Evolutionary conservation across 108 stramenopile species (phyloP).

Genomic region (Chaetoceros muelleri): DNA sequence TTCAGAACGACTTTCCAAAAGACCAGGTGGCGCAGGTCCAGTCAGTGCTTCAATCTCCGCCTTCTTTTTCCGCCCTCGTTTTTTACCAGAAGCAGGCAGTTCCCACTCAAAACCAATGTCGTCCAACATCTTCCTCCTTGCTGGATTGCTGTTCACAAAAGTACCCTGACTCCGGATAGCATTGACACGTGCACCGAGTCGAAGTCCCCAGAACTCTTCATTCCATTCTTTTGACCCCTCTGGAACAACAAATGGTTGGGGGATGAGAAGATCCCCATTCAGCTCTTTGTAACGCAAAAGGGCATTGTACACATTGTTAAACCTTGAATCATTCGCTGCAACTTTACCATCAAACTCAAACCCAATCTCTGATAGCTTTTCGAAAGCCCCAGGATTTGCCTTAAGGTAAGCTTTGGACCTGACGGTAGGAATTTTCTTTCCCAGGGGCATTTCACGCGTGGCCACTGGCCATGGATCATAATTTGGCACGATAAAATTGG

Average conservation of each 20-base stretch:
- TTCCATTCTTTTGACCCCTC: slow-evolving; percentile 49
- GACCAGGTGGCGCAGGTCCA: slow-evolving; percentile 4
- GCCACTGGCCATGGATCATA: slow-evolving; percentile 63
- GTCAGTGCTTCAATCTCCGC: slow-evolving; percentile 24
- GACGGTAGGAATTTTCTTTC: slow-evolving; percentile 46
- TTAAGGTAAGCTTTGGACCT: slow-evolving; percentile 47
- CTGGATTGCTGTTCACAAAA: slow-evolving; percentile 65
- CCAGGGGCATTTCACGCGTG: slow-evolving; percentile 65
- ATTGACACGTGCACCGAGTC: slow-evolving; percentile 79
- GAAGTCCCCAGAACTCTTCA: slow-evolving; percentile 65
- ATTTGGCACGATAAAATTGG: slow-evolving; percentile 61
- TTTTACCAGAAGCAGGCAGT: slow-evolving; percentile 41
- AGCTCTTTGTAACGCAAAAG: slow-evolving; percentile 69
- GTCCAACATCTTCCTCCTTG: slow-evolving; percentile 50
- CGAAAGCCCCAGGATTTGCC: slow-evolving; percentile 48
- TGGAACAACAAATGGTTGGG: slow-evolving; percentile 80
- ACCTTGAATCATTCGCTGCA: slow-evolving; percentile 64
- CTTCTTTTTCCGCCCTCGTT: slow-evolving; percentile 48
- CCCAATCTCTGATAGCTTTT: slow-evolving; percentile 38
- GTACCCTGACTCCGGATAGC: slow-evolving; percentile 85
- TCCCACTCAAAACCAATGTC: slow-evolving; percentile 80
- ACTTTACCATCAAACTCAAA: slow-evolving; percentile 33
- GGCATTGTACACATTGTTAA: slow-evolving; percentile 65
- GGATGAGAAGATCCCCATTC: slow-evolving; percentile 80
- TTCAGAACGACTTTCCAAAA: slow-evolving; percentile 8